Conservation (phyloP, 2,329 filamentous ascomycete genomes). For the Trichoderma afroharzianum region DNA sequence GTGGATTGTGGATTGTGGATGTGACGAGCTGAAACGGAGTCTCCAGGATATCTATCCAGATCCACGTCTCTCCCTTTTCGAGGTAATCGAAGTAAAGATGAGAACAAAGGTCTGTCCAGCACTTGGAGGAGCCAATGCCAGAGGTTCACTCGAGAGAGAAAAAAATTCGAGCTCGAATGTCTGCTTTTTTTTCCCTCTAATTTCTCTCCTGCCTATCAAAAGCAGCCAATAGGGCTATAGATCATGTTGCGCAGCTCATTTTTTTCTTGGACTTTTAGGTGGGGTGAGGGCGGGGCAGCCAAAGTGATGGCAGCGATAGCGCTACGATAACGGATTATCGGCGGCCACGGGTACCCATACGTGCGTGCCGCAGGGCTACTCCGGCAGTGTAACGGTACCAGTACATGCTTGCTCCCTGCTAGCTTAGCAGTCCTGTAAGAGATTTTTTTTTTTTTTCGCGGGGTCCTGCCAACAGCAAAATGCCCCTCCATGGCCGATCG, state of each 20-base stretch:
- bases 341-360: background rate
- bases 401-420: background rate
- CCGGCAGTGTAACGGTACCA: background rate
- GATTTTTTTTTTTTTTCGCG: conserved; percentile 7
- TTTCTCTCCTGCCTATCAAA: background rate
- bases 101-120: conserved; percentile 5
- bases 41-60: conserved; percentile 4
- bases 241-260: conserved; percentile 6
- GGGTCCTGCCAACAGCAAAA: background rate
- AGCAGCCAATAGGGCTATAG: conserved; percentile 4
- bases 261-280: conserved; percentile 5
- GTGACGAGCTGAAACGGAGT: background rate
- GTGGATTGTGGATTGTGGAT: background rate
- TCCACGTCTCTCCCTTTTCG: background rate
- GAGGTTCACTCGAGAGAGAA: background rate
- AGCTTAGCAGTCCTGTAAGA: background rate
- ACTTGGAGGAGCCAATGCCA: conserved; percentile 11
- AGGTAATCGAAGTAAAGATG: background rate
- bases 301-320: background rate
- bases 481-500: conserved; percentile 11
- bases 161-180: background rate
- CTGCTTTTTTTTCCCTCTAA: conserved; percentile 9
- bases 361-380: background rate
- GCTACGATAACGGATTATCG: conserved; percentile 4
- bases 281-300: conserved; percentile 15